Conservation (phyloP, 1,284 basidiomycete genomes). For the Puccinia novopanici region DNA sequence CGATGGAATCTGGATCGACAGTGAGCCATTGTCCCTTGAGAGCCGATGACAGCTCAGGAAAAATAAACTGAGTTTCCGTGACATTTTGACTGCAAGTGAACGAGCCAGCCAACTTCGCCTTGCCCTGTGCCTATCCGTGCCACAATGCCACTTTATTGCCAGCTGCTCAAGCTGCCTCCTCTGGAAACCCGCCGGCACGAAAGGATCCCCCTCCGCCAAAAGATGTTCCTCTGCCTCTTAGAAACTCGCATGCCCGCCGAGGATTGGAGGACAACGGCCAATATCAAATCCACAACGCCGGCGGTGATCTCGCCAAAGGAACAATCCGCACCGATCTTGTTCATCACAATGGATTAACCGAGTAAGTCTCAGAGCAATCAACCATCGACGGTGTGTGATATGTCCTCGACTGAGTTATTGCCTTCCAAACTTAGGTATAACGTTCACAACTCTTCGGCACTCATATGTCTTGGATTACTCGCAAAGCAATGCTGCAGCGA, state of each 20-base stretch:
- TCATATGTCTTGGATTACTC: constrained; percentile 70
- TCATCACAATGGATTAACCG: constrained; percentile 68
- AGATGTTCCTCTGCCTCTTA: constrained; percentile 65
- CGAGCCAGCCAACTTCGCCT: constrained; percentile 65
- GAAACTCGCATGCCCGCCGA: constrained; percentile 2
- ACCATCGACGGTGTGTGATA: not conserved
- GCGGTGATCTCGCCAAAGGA: constrained; percentile 57
- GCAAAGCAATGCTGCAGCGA: constrained; percentile 66
- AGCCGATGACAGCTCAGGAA: not conserved
- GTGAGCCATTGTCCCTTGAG: not conserved
- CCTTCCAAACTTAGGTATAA: constrained; percentile 29
- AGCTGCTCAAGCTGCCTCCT: constrained; percentile 64
- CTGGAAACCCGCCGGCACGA: constrained; percentile 66
- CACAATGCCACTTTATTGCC: constrained; percentile 63
- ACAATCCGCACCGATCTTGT: constrained; percentile 62
- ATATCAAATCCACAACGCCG: constrained; percentile 67
- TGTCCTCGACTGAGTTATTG: constrained; percentile 44
- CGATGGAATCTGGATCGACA: constrained; percentile 72
- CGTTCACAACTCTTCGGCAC: constrained; percentile 70
- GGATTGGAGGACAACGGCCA: constrained; percentile 58
- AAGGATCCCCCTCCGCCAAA: constrained; percentile 64
- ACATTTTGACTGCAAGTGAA: constrained; percentile 63
- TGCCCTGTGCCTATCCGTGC: constrained; percentile 57
- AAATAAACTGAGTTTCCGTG: not conserved
- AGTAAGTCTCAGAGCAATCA: constrained; percentile 65